Conservation (phyloP, 192 early-diverging fungal species). For the Jimgerdemannia lactiflua region DNA sequence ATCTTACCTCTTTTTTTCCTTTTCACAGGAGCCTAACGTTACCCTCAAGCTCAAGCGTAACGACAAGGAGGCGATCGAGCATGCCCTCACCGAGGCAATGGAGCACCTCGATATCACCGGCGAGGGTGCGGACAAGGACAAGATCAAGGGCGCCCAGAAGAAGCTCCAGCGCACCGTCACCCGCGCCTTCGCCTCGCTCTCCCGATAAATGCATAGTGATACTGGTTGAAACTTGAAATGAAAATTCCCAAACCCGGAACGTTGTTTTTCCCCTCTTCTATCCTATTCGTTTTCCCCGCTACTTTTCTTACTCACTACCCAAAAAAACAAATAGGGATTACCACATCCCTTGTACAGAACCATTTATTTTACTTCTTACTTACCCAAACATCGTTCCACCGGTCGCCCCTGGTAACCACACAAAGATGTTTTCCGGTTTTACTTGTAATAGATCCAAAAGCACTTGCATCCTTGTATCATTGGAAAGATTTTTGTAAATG, state of each 20-base stretch:
- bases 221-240: not conserved
- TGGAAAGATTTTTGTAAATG: too few species aligned
- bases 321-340: not conserved
- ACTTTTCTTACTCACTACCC: not conserved
- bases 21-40: constrained; percentile 58
- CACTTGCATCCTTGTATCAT: too few species aligned
- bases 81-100: constrained; percentile 74
- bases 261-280: not conserved
- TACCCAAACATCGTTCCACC: too few species aligned
- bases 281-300: not conserved
- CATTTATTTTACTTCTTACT: not conserved
- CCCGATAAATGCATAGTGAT: constrained; percentile 1
- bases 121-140: constrained; percentile 57
- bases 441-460: too few species aligned
- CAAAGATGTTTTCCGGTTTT: too few species aligned
- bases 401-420: too few species aligned
- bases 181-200: constrained; percentile 59
- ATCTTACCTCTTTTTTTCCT: too few species aligned
- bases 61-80: constrained; percentile 70
- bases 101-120: constrained; percentile 65
- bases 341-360: not conserved
- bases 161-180: constrained; percentile 69
- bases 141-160: constrained; percentile 61
- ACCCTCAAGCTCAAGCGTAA: constrained; percentile 68
- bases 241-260: not conserved